These are phyloP conservation scores for Hypoxylon sp. DNA, from an alignment of 2,329 filamentous ascomycete genomes.

Conservation along the genomic window DNA sequence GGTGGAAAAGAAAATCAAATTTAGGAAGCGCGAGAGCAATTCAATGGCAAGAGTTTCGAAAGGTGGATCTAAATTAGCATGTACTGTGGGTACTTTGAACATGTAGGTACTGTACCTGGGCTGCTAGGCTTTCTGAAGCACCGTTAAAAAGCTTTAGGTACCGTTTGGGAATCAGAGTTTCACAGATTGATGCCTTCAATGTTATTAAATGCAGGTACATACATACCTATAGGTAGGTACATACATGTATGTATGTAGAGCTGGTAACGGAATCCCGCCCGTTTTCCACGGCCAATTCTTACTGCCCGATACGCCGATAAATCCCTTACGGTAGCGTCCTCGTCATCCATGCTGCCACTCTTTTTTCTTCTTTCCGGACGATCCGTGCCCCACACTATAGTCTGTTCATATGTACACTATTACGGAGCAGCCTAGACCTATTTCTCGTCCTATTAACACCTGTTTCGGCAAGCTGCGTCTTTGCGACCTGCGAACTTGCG, in stretches of 20 bases:
- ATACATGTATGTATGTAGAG: not conserved
- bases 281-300: conserved; percentile 17
- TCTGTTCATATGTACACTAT: conserved; percentile 18
- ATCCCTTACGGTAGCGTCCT: too few species aligned
- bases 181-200: too few species aligned
- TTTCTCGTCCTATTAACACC: conserved; percentile 9
- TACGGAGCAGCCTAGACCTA: conserved; percentile 21
- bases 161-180: conserved; percentile 3
- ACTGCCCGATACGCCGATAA: not conserved
- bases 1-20: conserved; percentile 37
- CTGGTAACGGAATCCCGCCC: not conserved
- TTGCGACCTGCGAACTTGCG: not conserved
- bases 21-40: conserved; percentile 39
- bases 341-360: conserved; percentile 17
- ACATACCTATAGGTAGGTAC: too few species aligned
- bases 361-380: conserved; percentile 37
- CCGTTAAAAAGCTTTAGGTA: not conserved
- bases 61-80: conserved; percentile 35
- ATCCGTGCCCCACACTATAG: conserved; percentile 39
- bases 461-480: conserved; percentile 19
- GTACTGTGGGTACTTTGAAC: conserved; percentile 9
- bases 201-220: too few species aligned
- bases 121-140: not conserved
- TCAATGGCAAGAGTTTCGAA: conserved; percentile 31
- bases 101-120: conserved; percentile 19